Evolutionary conservation across 768 basidiomycete genomes (phyloP).

Genomic region (Stropharia rugosoannulata): DNA sequence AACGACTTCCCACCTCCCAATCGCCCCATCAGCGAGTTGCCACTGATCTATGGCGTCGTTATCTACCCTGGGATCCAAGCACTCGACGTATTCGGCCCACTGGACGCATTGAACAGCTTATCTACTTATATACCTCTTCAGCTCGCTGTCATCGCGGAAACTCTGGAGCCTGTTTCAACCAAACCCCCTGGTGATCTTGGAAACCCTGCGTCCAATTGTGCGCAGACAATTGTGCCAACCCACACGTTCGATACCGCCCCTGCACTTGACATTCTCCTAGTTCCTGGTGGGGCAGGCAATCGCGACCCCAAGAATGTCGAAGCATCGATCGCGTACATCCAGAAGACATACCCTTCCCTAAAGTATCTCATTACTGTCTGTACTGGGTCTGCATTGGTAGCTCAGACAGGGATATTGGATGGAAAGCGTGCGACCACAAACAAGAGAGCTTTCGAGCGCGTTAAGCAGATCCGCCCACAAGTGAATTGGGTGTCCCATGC

Average conservation of each 20-base stretch:
- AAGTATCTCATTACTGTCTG: conserved; percentile 44
- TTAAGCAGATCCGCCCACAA: conserved; percentile 23
- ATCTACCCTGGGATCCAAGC: conserved; percentile 33
- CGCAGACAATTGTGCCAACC: conserved; percentile 36
- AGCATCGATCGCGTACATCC: conserved; percentile 29
- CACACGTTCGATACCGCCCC: conserved; percentile 36
- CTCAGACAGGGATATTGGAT: conserved; percentile 39
- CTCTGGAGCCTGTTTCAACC: conserved; percentile 34
- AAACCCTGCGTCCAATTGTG: conserved; percentile 23
- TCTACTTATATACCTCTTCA: conserved; percentile 24
- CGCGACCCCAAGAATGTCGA: conserved; percentile 22
- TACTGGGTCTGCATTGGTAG: conserved; percentile 38
- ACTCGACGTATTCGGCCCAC: conserved; percentile 33
- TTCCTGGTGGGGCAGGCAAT: conserved; percentile 28
- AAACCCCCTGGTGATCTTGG: conserved; percentile 16
- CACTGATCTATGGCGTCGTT: conserved; percentile 26
- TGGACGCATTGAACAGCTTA: conserved; percentile 32
- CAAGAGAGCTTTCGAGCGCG: conserved; percentile 31
- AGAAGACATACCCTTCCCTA: conserved; percentile 30
- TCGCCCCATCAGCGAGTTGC: conserved; percentile 15
- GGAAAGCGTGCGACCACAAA: conserved; percentile 44
- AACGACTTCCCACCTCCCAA: conserved; percentile 11
- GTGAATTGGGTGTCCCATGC: conserved; percentile 44
- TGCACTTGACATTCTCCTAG: conserved; percentile 34
- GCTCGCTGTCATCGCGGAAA: conserved; percentile 29